Evolutionary conservation across 208 protist genomes (phyloP), one percentile per base, ranked within the genome.

Genomic region (Wallacemonas sp.): DNA sequence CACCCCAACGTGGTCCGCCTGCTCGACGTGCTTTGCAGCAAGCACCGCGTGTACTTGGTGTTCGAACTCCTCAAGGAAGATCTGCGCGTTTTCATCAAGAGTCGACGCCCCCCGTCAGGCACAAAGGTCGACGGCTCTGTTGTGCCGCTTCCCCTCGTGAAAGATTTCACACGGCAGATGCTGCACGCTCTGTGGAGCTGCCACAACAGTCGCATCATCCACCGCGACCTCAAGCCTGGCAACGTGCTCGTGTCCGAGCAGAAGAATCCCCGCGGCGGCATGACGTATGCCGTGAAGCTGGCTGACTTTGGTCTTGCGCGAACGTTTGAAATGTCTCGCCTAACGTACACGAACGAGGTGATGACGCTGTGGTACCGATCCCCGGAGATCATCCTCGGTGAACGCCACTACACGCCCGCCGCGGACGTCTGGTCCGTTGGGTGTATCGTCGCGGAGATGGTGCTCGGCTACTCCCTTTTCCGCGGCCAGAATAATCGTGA

Each of bases 361-460:
- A 98, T 99, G 65, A 99, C 99, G 16, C 85, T 99, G 11, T 99
- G 99, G 99, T 99, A 99, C 78, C 87, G 99, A 43, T 96, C 99
- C 1, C 99, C 99, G n/a, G 99, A 99, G 76, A 98, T 99, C 33
- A 89, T 99, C 11, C 87, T 99, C 12, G 99, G 99, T 2, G 92
- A 94, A 41, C 91, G 84, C 24, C 92, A 99, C 63, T 99, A 99
- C 87, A 97, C 94, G 1, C 98, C 98, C 0, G 90, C 98, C 1
- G 97, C 99, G 12, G 99, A 99, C 81, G 94, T 99, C 21, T 99
- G 99, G 99, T 98, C 94, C 2, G 87, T 99, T 12, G 99, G 99
- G 43, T 99, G 98, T 74, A 99, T 99, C 63, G 98, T 99, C 68
- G 98, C 96, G 23, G 98, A 99, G 83, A 97, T 99, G 87, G 83